Base-by-base conservation (phyloP, 2,329 filamentous ascomycete genomes). In the Drechslerella coelobrocha region DNA sequence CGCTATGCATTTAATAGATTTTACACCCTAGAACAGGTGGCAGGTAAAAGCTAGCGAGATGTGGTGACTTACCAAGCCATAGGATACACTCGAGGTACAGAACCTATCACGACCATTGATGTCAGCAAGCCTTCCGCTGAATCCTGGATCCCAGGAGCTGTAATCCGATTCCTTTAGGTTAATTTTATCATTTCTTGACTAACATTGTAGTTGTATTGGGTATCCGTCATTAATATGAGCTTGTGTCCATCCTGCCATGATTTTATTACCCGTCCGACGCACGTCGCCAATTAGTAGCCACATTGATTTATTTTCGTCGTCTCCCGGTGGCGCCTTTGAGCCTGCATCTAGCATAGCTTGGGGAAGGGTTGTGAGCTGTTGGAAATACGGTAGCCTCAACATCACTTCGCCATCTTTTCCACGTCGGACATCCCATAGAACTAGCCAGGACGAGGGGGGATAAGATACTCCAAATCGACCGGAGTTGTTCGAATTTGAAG, bases 201-300 rank as follows among this genome's bases (percentile, higher is more conserved):
- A 2, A 61, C 63, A n/a, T 45, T 71, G 66, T 6, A 71, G 5
- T 41, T 71, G 45, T 24, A 71, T 63, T 14, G 66, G 66, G 0
- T 27, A 34, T 5, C 66, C 66, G 17, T 41, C 27, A 9, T 37
- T 26, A 23, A 71, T 57, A 59, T 71, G 37, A 10, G 37, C 8
- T 1, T 41, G 8, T 3, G 34, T 71, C 57, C 57, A 63, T 1
- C 53, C 59, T 17, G 59, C 54, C 19, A 6, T 10, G 14, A 63
- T 27, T n/a, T 23, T 23, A n/a, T 71, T 63, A 6, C 66, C 66
- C 5, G 66, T 63, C 23, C 41, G 52, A 14, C 31, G 3, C 10
- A 62, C 48, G 45, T 63, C 48, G 1, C 66, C 66, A 23, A 61
- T 34, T 17, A 43, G 59, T 9, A 60, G 24, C 41, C 47, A 63